Evolutionary conservation across 140 eudicot genomes (phyloP).

Genomic region (Oenanthe javanica): DNA sequence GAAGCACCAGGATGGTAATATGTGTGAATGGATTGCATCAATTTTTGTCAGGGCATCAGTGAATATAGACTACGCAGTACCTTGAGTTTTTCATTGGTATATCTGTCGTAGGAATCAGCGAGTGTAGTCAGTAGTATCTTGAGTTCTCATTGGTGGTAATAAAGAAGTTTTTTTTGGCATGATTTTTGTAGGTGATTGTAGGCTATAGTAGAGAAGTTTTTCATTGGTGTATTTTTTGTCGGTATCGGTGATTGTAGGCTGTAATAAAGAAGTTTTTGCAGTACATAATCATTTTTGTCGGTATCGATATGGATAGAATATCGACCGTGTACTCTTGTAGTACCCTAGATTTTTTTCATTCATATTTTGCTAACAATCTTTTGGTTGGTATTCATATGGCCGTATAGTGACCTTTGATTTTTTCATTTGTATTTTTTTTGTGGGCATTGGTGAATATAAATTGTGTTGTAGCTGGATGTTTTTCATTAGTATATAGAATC

Average conservation of each 20-base stretch:
- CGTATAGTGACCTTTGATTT: not conserved
- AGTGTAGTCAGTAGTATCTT: not conserved
- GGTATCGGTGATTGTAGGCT: not conserved
- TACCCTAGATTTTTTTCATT: not conserved
- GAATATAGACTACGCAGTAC: not conserved
- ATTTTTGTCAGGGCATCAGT: not conserved
- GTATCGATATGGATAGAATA: not conserved
- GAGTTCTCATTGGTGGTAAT: not conserved
- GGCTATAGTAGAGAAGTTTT: not conserved
- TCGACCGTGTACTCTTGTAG: not conserved
- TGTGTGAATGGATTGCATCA: not conserved
- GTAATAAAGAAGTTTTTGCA: not conserved
- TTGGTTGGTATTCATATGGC: too few species aligned
- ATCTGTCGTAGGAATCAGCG: not conserved
- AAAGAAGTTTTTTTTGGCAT: not conserved
- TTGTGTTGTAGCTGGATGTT: not conserved
- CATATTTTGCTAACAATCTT: not conserved
- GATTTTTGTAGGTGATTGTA: too few species aligned
- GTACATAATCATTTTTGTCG: not conserved
- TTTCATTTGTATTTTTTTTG: not conserved
- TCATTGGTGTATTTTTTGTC: not conserved
- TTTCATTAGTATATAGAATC: not conserved
- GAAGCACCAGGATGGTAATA: not conserved
- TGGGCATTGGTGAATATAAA: not conserved
- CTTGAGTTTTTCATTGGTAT: not conserved